Evolutionary conservation across 331 rosid genomes (phyloP).

Genomic region (Acacia pycnantha): DNA sequence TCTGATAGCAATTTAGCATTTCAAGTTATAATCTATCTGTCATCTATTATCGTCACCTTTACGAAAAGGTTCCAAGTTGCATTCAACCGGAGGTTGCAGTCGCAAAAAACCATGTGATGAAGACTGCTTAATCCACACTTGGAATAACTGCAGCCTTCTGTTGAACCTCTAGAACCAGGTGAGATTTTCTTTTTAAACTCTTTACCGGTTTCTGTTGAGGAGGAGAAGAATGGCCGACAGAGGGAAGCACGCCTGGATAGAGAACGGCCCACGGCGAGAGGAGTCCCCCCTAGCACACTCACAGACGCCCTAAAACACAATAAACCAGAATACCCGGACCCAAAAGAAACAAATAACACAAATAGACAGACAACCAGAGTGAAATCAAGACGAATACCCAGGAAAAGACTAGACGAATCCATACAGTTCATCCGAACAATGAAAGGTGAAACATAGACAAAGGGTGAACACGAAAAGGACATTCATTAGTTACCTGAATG

Average conservation of each 20-base stretch:
- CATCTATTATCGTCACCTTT: slow-evolving; percentile 22
- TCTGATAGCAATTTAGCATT: background rate
- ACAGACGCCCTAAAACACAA: background rate
- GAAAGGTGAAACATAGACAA: background rate
- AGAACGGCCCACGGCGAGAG: too few species aligned
- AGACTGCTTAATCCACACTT: background rate
- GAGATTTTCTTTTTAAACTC: background rate
- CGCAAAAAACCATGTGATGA: background rate
- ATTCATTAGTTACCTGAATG: too few species aligned
- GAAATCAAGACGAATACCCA: background rate
- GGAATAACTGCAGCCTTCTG: background rate
- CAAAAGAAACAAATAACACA: background rate
- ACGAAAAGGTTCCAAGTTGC: background rate
- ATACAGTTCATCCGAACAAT: background rate
- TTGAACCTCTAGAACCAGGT: slow-evolving; percentile 23
- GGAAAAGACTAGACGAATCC: background rate
- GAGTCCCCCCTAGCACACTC: background rate
- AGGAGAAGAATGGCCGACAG: too few species aligned
- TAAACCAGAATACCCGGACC: background rate
- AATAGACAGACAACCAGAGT: background rate
- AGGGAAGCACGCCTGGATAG: too few species aligned
- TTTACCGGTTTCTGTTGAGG: slow-evolving; percentile 3
- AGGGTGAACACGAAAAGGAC: background rate
- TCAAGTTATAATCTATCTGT: slow-evolving; percentile 23
- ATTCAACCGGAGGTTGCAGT: background rate